These are phyloP conservation scores for Lyophyllum decastes DNA, from an alignment of 768 basidiomycete species.

Conservation along the genomic window DNA sequence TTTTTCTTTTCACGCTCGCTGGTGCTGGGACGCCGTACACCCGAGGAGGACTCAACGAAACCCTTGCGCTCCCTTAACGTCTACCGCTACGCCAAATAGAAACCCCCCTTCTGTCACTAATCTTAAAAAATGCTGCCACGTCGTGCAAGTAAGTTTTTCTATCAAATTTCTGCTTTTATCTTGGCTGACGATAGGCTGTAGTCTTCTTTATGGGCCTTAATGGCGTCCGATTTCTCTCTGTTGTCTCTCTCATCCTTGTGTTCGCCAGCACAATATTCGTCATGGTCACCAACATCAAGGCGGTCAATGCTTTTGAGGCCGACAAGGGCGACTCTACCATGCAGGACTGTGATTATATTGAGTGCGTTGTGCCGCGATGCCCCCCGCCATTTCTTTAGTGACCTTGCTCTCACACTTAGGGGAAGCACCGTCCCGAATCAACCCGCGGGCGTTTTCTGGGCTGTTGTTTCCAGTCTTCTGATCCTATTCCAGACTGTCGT, in stretches of 20 bases:
- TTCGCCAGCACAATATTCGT: slow-evolving; percentile 76
- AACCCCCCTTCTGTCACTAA: not conserved
- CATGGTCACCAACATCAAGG: slow-evolving; percentile 75
- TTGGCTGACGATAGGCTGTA: slow-evolving; percentile 15
- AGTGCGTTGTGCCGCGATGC: slow-evolving; percentile 42
- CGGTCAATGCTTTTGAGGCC: slow-evolving; percentile 65
- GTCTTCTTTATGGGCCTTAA: slow-evolving; percentile 77
- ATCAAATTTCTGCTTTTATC: not conserved
- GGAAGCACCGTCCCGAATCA: slow-evolving; percentile 93
- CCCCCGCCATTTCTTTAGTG: no score
- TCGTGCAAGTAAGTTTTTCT: slow-evolving; percentile 30
- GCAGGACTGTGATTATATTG: slow-evolving; percentile 78
- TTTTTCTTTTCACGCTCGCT: slow-evolving; percentile 23
- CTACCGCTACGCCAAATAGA: slow-evolving; percentile 6
- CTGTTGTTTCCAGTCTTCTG: slow-evolving; percentile 81
- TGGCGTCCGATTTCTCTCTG: slow-evolving; percentile 69
- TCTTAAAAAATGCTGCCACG: slow-evolving; percentile 29
- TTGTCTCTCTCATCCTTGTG: slow-evolving; percentile 78
- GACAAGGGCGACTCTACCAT: slow-evolving; percentile 36
- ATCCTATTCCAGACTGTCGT: slow-evolving; percentile 81
- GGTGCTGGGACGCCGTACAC: slow-evolving; percentile 35
- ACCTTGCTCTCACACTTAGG: slow-evolving; percentile 23
- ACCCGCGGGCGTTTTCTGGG: slow-evolving; percentile 91
- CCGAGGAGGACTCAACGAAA: slow-evolving; percentile 7
- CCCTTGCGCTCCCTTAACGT: slow-evolving; percentile 14